These are phyloP conservation scores for Trifolium pratense DNA, from an alignment of 306 rosid genomes.

Conservation along the genomic window DNA sequence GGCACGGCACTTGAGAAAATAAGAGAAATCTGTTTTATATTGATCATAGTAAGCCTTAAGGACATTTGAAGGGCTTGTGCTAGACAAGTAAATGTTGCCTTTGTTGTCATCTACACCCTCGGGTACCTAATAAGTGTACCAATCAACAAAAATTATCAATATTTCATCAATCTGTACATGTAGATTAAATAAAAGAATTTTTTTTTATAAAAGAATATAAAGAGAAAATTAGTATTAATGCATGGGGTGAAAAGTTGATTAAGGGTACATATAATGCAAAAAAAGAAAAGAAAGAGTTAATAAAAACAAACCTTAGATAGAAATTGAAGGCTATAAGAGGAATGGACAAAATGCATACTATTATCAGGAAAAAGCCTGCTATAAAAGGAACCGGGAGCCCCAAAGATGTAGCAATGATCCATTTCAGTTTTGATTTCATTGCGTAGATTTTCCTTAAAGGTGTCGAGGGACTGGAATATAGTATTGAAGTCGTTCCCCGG, in stretches of 20 bases:
- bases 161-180: not conserved
- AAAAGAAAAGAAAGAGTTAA: not conserved
- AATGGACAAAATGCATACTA: constrained; percentile 54
- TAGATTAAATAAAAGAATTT: too few relatives aligned
- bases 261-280: too few relatives aligned
- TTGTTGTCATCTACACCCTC: constrained; percentile 50
- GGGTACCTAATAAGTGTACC: constrained; percentile 50
- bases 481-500: constrained; percentile 61
- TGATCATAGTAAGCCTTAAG: constrained; percentile 47
- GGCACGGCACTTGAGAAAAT: constrained; percentile 53
- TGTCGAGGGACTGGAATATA: constrained; percentile 48
- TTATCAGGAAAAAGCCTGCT: constrained; percentile 47
- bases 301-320: constrained; percentile 50
- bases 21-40: constrained; percentile 51
- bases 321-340: constrained; percentile 60
- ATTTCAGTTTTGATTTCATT: constrained; percentile 11
- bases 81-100: constrained; percentile 49
- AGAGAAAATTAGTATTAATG: too few relatives aligned
- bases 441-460: constrained; percentile 39
- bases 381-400: constrained; percentile 66
- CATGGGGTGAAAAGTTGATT: too few relatives aligned
- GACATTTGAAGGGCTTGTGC: constrained; percentile 52
- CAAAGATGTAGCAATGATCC: constrained; percentile 55
- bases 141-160: not conserved
- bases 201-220: too few relatives aligned